phyloP scores from a whole-genome alignment of 139 green algal species.

The Tetradesmus lagerheimii region DNA sequence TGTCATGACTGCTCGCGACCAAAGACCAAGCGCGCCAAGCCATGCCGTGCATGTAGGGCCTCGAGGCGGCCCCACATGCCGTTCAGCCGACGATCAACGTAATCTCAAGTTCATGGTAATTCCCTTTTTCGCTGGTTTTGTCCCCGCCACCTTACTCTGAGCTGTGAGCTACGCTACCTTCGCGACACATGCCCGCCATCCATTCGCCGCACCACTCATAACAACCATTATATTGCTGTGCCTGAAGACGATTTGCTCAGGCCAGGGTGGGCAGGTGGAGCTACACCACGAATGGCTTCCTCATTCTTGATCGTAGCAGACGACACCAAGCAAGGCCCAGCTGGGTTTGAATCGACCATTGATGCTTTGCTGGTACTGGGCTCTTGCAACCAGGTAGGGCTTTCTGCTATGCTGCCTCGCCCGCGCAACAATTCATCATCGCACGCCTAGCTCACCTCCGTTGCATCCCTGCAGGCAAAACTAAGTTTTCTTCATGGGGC shows the following conservation, averaged over 20 bases:
- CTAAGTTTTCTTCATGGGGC: slow-evolving; percentile 1
- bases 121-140: background rate
- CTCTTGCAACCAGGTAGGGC: slow-evolving; percentile 12
- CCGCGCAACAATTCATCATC: background rate
- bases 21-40: background rate
- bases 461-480: background rate
- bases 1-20: background rate
- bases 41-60: background rate
- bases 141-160: background rate
- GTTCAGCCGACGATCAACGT: background rate
- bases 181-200: background rate
- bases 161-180: background rate
- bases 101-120: background rate
- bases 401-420: background rate
- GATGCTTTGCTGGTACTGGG: slow-evolving; percentile 7
- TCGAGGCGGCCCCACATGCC: background rate
- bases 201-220: background rate
- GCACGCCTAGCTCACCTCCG: background rate
- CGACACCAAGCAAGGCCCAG: background rate
- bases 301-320: background rate
- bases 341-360: slow-evolving; percentile 3
- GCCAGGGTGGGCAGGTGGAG: background rate
- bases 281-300: slow-evolving; percentile 5
- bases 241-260: background rate
- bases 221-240: background rate